phyloP scores from a whole-genome alignment of 768 basidiomycete species.

The Trametes cubensis region DNA sequence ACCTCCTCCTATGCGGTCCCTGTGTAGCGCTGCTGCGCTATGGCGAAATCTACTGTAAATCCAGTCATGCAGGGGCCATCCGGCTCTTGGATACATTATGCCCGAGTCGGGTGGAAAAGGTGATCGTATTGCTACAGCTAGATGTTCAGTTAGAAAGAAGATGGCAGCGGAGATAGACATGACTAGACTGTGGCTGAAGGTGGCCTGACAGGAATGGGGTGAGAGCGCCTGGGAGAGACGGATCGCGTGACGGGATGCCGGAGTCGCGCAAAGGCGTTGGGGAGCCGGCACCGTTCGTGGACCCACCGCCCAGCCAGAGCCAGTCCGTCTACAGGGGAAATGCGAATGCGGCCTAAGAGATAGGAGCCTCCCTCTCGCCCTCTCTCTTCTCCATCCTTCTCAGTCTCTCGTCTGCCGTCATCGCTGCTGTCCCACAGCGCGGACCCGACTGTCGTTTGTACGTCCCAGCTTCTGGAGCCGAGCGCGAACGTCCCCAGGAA shows the following conservation, averaged over 20 bases:
- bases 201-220: conserved; percentile 13
- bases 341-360: not conserved
- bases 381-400: not conserved
- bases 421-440: not conserved
- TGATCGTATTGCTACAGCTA: no score
- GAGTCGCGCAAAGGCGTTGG: conserved; percentile 9
- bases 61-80: no score
- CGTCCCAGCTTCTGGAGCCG: not conserved
- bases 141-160: no score
- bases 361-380: not conserved
- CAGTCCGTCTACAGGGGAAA: not conserved
- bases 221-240: not conserved
- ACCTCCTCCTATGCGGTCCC: no score
- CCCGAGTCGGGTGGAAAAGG: no score
- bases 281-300: conserved; percentile 7
- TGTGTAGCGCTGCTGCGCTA: no score
- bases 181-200: not conserved
- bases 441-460: not conserved
- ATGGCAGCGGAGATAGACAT: not conserved
- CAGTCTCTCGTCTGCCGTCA: not conserved
- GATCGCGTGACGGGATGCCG: conserved; percentile 17
- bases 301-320: not conserved
- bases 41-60: no score
- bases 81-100: no score
- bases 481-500: no score